phyloP scores from a whole-genome alignment of 495 filamentous ascomycete species.

The Penicilliopsis zonata region DNA sequence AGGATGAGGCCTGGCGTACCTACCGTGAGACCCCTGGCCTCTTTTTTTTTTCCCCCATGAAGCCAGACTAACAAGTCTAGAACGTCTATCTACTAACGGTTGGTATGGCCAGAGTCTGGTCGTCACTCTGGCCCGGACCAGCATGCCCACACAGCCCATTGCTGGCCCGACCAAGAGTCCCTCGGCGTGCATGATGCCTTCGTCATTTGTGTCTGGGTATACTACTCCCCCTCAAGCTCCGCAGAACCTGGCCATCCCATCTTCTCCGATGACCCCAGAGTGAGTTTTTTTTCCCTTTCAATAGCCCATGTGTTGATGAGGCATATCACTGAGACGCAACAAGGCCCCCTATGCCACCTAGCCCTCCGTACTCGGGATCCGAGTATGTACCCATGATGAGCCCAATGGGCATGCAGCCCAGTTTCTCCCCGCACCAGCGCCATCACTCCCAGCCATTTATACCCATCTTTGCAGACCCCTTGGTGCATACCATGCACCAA shows the following conservation, averaged over 20 bases:
- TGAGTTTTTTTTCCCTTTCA: constrained; percentile 7
- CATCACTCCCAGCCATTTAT: constrained; percentile 12
- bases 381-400: constrained; percentile 20
- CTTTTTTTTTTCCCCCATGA: not conserved
- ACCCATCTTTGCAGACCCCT: constrained; percentile 19
- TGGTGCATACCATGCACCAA: constrained; percentile 15
- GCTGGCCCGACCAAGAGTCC: constrained; percentile 34
- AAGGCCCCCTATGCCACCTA: constrained; percentile 16
- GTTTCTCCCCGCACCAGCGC: not conserved
- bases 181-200: constrained; percentile 13
- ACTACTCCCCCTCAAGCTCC: constrained; percentile 21
- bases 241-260: constrained; percentile 19
- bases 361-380: constrained; percentile 14
- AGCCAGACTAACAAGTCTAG: constrained; percentile 12
- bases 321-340: not conserved
- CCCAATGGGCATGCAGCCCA: constrained; percentile 11
- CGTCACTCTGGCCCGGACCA: constrained; percentile 32
- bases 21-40: constrained; percentile 20
- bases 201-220: constrained; percentile 19
- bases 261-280: constrained; percentile 29
- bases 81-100: constrained; percentile 29
- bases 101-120: constrained; percentile 35
- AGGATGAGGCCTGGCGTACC: constrained; percentile 36
- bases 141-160: constrained; percentile 29
- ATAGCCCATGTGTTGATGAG: not conserved